Evolutionary conservation across 2,329 filamentous ascomycete genomes (phyloP).

Genomic region (Aureobasidium sp.): DNA sequence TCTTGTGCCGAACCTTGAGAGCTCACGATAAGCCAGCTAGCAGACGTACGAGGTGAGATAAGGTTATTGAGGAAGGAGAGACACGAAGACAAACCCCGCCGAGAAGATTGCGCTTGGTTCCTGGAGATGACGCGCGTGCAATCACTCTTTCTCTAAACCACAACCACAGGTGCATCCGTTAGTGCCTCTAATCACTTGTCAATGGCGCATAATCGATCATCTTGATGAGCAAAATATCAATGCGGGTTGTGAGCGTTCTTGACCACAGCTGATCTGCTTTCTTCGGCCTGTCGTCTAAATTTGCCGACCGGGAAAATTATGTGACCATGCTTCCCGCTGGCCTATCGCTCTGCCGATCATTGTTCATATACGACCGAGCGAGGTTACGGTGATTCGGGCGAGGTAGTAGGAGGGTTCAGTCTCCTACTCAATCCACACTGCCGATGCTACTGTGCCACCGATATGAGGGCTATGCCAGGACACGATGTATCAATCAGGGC

Average conservation of each 20-base stretch:
- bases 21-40: too few relatives aligned
- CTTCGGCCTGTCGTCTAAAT: neutral
- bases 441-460: neutral
- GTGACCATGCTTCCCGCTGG: neutral
- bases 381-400: neutral
- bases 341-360: neutral
- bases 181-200: too few relatives aligned
- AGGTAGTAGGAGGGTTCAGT: neutral
- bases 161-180: too few relatives aligned
- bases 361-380: neutral
- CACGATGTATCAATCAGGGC: neutral
- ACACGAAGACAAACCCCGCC: too few relatives aligned
- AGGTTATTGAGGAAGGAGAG: too few relatives aligned
- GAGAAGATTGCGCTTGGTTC: too few relatives aligned
- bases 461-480: neutral
- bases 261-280: neutral
- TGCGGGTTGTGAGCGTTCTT: neutral
- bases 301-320: neutral
- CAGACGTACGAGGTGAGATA: too few relatives aligned
- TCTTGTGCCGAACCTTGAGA: too few relatives aligned
- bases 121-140: too few relatives aligned
- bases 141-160: too few relatives aligned
- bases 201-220: too few relatives aligned
- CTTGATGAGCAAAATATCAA: neutral
- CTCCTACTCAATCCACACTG: neutral